phyloP scores from a whole-genome alignment of 2,329 filamentous ascomycete species.

The Aspergillus uvarum region DNA sequence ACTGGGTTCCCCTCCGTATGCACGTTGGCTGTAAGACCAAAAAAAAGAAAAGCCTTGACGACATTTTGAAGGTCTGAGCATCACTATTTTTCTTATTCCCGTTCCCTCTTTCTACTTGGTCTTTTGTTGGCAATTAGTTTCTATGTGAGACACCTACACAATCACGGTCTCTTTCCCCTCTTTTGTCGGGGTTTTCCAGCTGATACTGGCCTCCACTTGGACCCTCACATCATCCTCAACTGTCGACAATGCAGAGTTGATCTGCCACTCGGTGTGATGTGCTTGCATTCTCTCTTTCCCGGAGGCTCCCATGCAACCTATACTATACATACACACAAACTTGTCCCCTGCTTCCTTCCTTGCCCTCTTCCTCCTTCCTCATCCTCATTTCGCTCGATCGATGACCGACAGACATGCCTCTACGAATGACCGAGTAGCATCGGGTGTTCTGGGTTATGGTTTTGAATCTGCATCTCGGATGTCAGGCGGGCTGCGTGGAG shows the following conservation, averaged over 20 bases:
- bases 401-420: neutral
- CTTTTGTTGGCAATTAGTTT: neutral
- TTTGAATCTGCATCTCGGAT: neutral
- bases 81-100: neutral
- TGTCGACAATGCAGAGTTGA: neutral
- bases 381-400: neutral
- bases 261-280: neutral
- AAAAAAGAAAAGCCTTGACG: neutral
- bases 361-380: neutral
- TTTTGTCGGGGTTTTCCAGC: too few relatives aligned
- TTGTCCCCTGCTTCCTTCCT: neutral
- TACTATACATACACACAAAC: neutral
- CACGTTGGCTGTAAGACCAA: neutral
- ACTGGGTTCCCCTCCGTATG: neutral
- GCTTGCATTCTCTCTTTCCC: neutral
- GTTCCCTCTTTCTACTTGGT: neutral
- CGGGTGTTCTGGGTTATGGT: neutral
- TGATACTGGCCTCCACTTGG: neutral
- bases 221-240: neutral
- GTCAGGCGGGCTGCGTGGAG: slow-evolving; percentile 1
- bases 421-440: neutral
- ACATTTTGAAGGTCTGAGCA: neutral
- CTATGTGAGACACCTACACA: neutral
- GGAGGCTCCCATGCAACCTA: neutral
- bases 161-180: neutral